A percentile compares a stretch with the other conserved stretches of the same genome.
Evolutionary conservation across 768 basidiomycete genomes (phyloP).

Genomic region (Russula lepida): DNA sequence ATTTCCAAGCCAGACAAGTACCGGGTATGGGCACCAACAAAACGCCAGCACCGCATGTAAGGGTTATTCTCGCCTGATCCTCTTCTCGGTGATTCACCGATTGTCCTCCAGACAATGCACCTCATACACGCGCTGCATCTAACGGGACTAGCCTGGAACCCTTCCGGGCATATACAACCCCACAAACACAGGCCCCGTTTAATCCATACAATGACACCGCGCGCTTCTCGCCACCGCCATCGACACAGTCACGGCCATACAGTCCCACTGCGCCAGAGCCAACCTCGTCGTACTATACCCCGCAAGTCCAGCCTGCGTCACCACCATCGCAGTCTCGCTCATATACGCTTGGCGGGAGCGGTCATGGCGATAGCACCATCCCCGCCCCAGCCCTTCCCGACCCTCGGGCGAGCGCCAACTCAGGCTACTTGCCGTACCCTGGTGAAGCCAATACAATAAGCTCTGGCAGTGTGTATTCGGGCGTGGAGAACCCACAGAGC

Average conservation of each 20-base stretch:
- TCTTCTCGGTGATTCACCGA: neutral
- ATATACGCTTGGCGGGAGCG: constrained; percentile 50
- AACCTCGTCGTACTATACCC: constrained; percentile 6
- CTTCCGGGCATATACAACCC: constrained; percentile 32
- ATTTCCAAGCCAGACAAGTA: constrained; percentile 25
- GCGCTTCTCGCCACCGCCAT: constrained; percentile 19
- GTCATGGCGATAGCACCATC: constrained; percentile 43
- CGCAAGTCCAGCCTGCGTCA: neutral
- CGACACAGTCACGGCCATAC: constrained; percentile 8
- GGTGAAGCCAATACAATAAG: neutral
- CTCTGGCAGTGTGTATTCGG: constrained; percentile 14
- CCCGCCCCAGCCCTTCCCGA: constrained; percentile 27
- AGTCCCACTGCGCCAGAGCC: constrained; percentile 10
- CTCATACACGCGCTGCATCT: constrained; percentile 43
- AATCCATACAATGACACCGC: constrained; percentile 34
- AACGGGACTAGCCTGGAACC: constrained; percentile 34
- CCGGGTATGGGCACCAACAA: constrained; percentile 18
- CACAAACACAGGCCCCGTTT: constrained; percentile 26
- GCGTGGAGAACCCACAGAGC: neutral
- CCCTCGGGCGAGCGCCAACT: constrained; percentile 12
- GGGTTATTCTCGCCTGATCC: neutral
- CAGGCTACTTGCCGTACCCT: constrained; percentile 21
- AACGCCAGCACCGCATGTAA: constrained; percentile 34
- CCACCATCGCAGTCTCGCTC: constrained; percentile 26
- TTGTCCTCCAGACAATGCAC: constrained; percentile 41